phyloP scores from a whole-genome alignment of 805 yeast genomes.

The Sugiyamaella lignohabitans region DNA sequence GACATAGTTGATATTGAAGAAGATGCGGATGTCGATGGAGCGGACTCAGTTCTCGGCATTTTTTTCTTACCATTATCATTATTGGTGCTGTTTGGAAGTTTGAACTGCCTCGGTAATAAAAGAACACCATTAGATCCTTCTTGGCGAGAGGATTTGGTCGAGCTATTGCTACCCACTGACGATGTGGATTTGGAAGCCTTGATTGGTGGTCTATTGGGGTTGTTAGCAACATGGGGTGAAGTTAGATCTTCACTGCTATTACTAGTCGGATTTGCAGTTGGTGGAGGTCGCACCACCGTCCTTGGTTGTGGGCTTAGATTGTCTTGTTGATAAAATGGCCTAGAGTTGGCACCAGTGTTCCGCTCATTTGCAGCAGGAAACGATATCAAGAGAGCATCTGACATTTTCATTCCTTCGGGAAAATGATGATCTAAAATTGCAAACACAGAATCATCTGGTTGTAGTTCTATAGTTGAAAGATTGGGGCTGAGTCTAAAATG shows the following conservation, averaged over 20 bases:
- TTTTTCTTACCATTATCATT: too few species aligned
- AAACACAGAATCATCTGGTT: constrained; percentile 21
- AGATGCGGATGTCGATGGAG: background rate
- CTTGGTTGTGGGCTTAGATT: background rate
- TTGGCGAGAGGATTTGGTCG: background rate
- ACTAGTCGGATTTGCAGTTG: background rate
- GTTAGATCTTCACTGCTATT: background rate
- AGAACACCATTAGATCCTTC: constrained; percentile 25
- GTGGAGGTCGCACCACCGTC: background rate
- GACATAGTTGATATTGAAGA: background rate
- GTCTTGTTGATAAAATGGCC: background rate
- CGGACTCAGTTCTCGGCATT: background rate
- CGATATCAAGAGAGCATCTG: constrained; percentile 19
- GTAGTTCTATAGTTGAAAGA: constrained; percentile 8
- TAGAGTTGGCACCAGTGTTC: too few species aligned
- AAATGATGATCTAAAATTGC: constrained; percentile 17
- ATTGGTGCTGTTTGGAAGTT: constrained; percentile 14
- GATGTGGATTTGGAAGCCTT: background rate
- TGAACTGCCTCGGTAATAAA: constrained; percentile 27
- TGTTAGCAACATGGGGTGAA: background rate
- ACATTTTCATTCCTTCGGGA: constrained; percentile 21
- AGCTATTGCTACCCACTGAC: background rate
- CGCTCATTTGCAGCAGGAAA: background rate
- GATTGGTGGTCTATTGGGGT: background rate
- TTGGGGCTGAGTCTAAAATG: background rate